Base-by-base conservation (phyloP, 192 early-diverging fungal species). In the Rhizophagus prolifer region DNA sequence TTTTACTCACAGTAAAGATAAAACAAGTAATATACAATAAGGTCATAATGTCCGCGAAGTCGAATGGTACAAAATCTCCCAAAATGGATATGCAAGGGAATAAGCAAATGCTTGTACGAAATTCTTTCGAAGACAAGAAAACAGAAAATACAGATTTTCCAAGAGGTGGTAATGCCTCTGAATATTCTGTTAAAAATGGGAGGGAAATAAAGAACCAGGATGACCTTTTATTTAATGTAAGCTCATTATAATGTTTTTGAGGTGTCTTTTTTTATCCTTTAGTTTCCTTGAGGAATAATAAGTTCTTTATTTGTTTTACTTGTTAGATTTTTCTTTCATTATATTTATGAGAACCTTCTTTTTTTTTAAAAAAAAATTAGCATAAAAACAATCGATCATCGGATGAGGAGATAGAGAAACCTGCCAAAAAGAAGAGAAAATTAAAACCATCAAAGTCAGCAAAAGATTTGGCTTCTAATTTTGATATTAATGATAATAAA, bases 341-440 rank as follows among this genome's bases (percentile, higher is more conserved):
- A 50, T 19, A 50, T 21, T 54, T 16, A 21, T 54, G 50, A 16
- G 50, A 54, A 21, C 1, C 16, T 19, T 19, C 12, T 54, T 54
- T 19, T 54, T 54, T 16, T n/a, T n/a, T n/a, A n/a, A 44, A 44
- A 44, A 12, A 12, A 44, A 44, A 44, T 12, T 44, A 44, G 41
- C 41, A 2, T 54, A 4, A 54, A 54, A 4, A 19, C 19, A 54
- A 54, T 31, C 75, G 80, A 65, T 14, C 63, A n/a, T 80, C 85
- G n/a, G 81, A 69, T 44, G 77, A 79, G 9, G 79, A 81, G 59
- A 75, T 67, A 58, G 82, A 84, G 41, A 79, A 81, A n/a, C 83
- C 82, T 9, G 82, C 74, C 34, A 89, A 84, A 44, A 92, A 90
- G 84, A 91, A 91, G 82, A 83, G 84, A 70, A 80, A 80, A 28